These are phyloP conservation scores for Passiflora organensis DNA, from an alignment of 345 rosid genomes.

Conservation along the genomic window DNA sequence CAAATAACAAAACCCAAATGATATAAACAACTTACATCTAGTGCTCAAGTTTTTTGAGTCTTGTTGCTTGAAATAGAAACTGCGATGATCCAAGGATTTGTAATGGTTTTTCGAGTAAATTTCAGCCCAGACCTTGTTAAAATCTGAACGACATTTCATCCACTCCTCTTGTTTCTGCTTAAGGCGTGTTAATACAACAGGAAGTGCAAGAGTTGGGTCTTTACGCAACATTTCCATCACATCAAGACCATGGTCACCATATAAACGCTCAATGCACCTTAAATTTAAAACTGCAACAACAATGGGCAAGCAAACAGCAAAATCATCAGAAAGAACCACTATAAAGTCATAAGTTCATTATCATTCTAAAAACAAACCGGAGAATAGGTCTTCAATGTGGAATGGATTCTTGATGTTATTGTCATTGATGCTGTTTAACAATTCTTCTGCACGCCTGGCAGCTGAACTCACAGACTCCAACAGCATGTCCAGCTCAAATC, in stretches of 20 bases:
- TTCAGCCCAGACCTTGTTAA: constrained; percentile 96
- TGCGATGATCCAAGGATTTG: constrained; percentile 97
- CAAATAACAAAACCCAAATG: too few relatives aligned
- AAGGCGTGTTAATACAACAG: constrained; percentile 73
- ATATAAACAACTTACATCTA: constrained; percentile 78
- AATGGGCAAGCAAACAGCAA: constrained; percentile 3
- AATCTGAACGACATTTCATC: constrained; percentile 84
- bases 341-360: too few relatives aligned
- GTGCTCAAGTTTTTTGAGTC: constrained; percentile 94
- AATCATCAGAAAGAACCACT: constrained; percentile 2
- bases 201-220: constrained; percentile 74
- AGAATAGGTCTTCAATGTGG: constrained; percentile 63
- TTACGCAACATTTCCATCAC: constrained; percentile 81
- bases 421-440: constrained; percentile 62
- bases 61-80: constrained; percentile 98
- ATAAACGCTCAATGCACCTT: constrained; percentile 90
- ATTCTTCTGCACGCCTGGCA: constrained; percentile 71
- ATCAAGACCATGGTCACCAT: constrained; percentile 99
- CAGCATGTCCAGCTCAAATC: constrained; percentile 98
- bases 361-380: constrained; percentile 72
- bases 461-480: constrained; percentile 90
- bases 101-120: constrained; percentile 87
- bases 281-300: constrained; percentile 62
- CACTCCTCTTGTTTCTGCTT: constrained; percentile 98
- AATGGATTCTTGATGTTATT: constrained; percentile 51